Conservation (phyloP, 2,329 filamentous ascomycete genomes). For the Nothophaeocryptopus gaeumannii region DNA sequence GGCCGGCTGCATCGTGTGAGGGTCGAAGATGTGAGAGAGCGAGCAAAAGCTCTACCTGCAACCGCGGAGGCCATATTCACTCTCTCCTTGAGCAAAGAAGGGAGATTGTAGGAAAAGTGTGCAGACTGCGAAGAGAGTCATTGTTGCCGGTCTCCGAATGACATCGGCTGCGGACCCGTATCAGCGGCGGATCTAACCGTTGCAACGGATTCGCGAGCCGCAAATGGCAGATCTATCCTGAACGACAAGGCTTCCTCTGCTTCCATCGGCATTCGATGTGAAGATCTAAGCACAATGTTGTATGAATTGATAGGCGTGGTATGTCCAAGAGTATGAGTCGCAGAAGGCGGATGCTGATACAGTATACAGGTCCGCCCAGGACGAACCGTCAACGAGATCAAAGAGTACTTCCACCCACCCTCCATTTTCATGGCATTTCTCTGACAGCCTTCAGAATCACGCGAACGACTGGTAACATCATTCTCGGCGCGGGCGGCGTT, state of each 20-base stretch:
- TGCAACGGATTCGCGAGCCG: too few relatives aligned
- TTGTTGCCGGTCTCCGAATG: too few relatives aligned
- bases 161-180: too few relatives aligned
- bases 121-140: too few relatives aligned
- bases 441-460: constrained; percentile 65
- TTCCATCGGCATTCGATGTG: too few relatives aligned
- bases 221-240: too few relatives aligned
- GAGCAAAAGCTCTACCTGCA: constrained; percentile 21
- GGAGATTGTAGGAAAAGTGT: not conserved
- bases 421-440: constrained; percentile 7
- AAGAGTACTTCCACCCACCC: constrained; percentile 66
- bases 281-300: constrained; percentile 60
- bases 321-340: constrained; percentile 32
- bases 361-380: constrained; percentile 77
- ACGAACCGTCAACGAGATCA: constrained; percentile 78
- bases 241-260: too few relatives aligned
- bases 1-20: constrained; percentile 28
- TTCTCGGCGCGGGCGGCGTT: constrained; percentile 81
- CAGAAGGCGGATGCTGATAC: constrained; percentile 16
- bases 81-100: not conserved
- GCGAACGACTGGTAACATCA: constrained; percentile 74
- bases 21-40: constrained; percentile 21
- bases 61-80: constrained; percentile 19
- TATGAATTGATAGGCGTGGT: constrained; percentile 98
- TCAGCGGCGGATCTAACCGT: too few relatives aligned